Base-by-base conservation (phyloP, 148 eudicot genomes). In the Euryodendron excelsum region DNA sequence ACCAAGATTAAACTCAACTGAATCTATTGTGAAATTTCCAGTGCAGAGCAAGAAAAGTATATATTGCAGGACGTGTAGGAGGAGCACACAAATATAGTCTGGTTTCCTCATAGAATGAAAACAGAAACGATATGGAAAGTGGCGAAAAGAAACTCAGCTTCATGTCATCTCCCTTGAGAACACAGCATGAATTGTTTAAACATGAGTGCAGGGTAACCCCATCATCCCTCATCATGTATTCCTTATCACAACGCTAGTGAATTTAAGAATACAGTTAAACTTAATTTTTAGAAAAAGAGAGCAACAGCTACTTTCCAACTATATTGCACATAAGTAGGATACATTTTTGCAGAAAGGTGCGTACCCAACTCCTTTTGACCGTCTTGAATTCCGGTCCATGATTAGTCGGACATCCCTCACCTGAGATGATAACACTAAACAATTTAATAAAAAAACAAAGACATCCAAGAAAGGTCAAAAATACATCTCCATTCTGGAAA, bases 321-420 rank as follows among this genome's bases (percentile, higher is more conserved):
- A 77, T n/a, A 45, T 67, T 84, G 82, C 52, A 53, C 45, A 41
- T 71, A 48, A 18, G 37, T 23, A 76, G 17, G 20, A 52, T 17
- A 73, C 34, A 63, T 77, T 50, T 31, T 21, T 45, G 50, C 73
- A 72, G 28, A 37, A 48, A 82, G 41, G 34, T 18, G 83, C 94
- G 75, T 90, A 93, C 98, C 98, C 98, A 79, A 93, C 98, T 81
- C 98, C 98, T 86, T 93, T 93, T 65, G 96, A 93, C 23, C 98
- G 85, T 82, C 98, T 90, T 77, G 96, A 91, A 82, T 91, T 93
- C 34, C 98, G 86, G 79, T 93, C 98, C 96, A 91, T 93, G 76
- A 93, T 93, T 55, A 93, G 89, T 74, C 92, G 87, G n/a, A 93
- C 98, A 89, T 93, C 98, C 82, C 98, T 89, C 66, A 93, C 98